Evolutionary conservation across 306 rosid species (phyloP), one percentile per base, ranked within the genome.

Genomic region (Purshia tridentata): DNA sequence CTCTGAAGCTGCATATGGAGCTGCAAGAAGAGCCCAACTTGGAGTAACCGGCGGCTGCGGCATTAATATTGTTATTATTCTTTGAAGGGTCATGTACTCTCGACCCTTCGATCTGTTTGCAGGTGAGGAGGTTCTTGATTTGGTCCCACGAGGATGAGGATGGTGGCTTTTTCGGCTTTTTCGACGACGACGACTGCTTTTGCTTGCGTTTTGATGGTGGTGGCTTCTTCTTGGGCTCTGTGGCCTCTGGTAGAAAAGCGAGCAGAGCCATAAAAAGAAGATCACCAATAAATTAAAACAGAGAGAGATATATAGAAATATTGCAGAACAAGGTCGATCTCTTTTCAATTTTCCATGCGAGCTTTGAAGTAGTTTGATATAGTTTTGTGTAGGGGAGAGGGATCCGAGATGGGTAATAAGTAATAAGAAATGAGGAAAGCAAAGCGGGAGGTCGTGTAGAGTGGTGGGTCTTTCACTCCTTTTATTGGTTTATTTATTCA

Each of bases 1-100:
- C 99, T 72, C 78, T 82, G 81, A 95, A 91, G 83, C 95, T 91
- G 80, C 99, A 95, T 23, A 95, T 89, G 5, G 99, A 95, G 76
- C 97, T 72, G 82, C 98, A 95, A 19, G 99, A 89, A n/a, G 95
- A 90, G 0, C 98, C 92, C 10, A 95, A 42, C 80, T 85, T 94
- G 0, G 97, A 88, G 77, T 84, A 76, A 0, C 80, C 87, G 10
- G 51, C 78, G 12, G 70, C 57, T 9, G 61, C 65, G 6, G 44
- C 66, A 3, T 47, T 16, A 47, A 61, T 11, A 40, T 14, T n/a
- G n/a, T n/a, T 39, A 39, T 37, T 40, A 16, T 54, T 80, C 52
- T 86, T 88, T 3, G 90, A 82, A 2, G 97, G 98, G 78, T 90
- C 91, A 23, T 90, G 96, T 10, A 95, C 98, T 44, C 75, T 80